phyloP scores from a whole-genome alignment of 495 filamentous ascomycete genomes.

The Trichoderma virens region DNA sequence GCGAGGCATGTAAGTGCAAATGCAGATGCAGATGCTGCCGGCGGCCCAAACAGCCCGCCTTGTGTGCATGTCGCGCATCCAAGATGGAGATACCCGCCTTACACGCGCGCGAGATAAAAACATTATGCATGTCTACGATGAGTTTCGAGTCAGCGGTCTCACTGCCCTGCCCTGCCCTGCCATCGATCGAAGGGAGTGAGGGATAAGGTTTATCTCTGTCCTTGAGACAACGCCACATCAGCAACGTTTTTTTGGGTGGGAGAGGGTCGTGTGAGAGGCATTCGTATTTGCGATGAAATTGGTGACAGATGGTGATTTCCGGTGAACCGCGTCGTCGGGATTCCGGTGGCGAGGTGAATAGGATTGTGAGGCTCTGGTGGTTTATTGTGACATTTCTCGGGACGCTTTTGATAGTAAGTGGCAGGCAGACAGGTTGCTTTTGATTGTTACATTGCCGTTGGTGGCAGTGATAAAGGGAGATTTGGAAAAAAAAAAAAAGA shows the following conservation, averaged over 20 bases:
- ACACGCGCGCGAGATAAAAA: not conserved
- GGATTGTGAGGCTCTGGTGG: not conserved
- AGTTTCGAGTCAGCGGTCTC: not conserved
- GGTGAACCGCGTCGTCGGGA: not conserved
- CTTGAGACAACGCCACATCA: too few species aligned
- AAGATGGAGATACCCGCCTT: too few species aligned
- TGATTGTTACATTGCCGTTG: too few species aligned
- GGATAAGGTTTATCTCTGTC: too few species aligned
- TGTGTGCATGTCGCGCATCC: too few species aligned
- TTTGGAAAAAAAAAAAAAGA: not conserved
- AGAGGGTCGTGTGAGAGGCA: too few species aligned
- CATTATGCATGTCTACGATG: constrained; percentile 1
- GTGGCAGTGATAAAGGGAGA: too few species aligned
- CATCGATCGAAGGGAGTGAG: not conserved
- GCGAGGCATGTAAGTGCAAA: not conserved
- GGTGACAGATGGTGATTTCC: not conserved
- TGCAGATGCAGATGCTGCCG: too few species aligned
- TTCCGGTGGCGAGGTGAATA: constrained; percentile 4
- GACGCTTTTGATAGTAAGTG: not conserved
- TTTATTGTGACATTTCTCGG: not conserved
- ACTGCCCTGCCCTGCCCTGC: not conserved
- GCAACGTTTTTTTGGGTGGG: too few species aligned
- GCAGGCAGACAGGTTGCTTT: not conserved
- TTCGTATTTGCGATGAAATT: too few species aligned
- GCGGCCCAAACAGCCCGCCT: too few species aligned